Evolutionary conservation across 148 eudicot species (phyloP).

Genomic region (Polygonum maritimum): DNA sequence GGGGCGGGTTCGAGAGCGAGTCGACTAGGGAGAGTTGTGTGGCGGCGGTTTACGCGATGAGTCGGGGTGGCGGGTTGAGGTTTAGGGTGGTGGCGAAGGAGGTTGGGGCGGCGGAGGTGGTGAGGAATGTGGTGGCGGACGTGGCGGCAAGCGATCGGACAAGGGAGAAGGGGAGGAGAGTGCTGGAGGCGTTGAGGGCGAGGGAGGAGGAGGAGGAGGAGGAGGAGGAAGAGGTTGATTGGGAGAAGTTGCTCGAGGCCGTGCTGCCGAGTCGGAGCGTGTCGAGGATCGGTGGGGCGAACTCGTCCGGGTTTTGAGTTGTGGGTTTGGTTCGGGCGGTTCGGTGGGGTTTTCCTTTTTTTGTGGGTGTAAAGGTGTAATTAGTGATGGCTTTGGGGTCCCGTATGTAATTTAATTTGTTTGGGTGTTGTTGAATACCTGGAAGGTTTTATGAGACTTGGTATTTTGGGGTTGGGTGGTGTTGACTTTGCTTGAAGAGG

Average conservation of each 20-base stretch:
- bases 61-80: conserved; percentile 74
- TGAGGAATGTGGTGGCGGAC: conserved; percentile 34
- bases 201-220: conserved; percentile 78
- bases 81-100: conserved; percentile 71
- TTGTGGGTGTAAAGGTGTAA: conserved; percentile 1
- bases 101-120: conserved; percentile 53
- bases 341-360: not conserved
- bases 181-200: conserved; percentile 46
- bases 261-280: conserved; percentile 36
- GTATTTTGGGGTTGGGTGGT: not conserved
- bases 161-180: conserved; percentile 47
- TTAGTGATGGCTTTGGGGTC: not conserved
- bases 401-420: not conserved
- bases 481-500: not conserved
- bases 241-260: conserved; percentile 67
- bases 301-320: conserved; percentile 31
- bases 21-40: conserved; percentile 71
- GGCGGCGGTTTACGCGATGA: conserved; percentile 57
- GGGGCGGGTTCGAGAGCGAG: conserved; percentile 39
- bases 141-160: conserved; percentile 28
- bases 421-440: not conserved
- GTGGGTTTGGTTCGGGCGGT: not conserved
- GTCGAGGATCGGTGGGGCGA: conserved; percentile 18
- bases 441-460: not conserved
- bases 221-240: conserved; percentile 43